Conservation (phyloP, 768 basidiomycete species). For the Pisolithus marmoratus region DNA sequence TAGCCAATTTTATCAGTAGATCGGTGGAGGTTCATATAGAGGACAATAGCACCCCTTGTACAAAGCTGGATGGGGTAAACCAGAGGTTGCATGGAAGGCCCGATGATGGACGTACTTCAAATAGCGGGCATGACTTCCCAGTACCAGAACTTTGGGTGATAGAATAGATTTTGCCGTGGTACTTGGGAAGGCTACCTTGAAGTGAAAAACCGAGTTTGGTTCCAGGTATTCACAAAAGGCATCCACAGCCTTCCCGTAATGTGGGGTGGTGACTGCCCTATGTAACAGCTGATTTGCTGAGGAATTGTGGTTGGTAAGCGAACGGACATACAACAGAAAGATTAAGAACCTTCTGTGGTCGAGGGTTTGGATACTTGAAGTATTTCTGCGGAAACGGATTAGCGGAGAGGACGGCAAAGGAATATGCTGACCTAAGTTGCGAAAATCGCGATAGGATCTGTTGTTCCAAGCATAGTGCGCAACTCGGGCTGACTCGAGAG, state of each 20-base stretch:
- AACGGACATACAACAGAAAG: no score
- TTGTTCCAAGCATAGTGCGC: no score
- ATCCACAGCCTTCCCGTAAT: slow-evolving; percentile 3
- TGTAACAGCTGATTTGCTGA: no score
- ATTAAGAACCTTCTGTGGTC: no score
- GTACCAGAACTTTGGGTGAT: slow-evolving; percentile 16
- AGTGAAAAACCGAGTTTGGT: not conserved
- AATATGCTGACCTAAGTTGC: no score
- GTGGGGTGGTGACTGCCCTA: not conserved
- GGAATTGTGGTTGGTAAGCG: no score
- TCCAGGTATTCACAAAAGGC: slow-evolving; percentile 2
- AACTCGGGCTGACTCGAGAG: no score
- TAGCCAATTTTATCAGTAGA: slow-evolving; percentile 4
- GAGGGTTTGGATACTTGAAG: no score
- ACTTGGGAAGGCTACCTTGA: not conserved
- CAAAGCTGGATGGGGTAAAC: slow-evolving; percentile 2
- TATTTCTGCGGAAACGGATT: no score
- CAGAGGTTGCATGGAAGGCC: not conserved
- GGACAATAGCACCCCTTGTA: slow-evolving; percentile 8
- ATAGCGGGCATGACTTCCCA: slow-evolving; percentile 14
- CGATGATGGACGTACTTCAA: not conserved
- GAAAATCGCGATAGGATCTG: no score
- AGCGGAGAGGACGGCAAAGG: no score
- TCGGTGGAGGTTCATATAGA: slow-evolving; percentile 14
- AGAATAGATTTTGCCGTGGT: slow-evolving; percentile 9